Percentiles rank a stretch among this genome's conserved stretches.
Conservation (phyloP, 441 rosid genomes). For the Corymbia citriodora region DNA sequence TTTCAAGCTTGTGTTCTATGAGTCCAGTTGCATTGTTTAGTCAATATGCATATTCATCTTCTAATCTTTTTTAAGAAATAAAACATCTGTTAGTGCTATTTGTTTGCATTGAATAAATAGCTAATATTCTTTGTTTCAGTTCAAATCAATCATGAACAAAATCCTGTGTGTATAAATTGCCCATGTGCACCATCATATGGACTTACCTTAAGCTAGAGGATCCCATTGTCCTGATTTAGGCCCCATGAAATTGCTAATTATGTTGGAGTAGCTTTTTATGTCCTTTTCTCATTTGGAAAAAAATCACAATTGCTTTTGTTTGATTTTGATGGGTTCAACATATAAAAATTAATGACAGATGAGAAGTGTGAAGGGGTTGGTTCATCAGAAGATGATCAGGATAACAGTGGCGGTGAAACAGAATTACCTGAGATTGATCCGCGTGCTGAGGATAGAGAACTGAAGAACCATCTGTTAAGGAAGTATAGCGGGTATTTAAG, state of each 20-base stretch:
- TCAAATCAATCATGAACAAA: not conserved
- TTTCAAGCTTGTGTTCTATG: not conserved
- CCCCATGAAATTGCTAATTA: not conserved
- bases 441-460: slow-evolving; percentile 81
- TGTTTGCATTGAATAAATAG: not conserved
- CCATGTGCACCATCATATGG: not conserved
- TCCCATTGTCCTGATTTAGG: not conserved
- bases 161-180: not conserved
- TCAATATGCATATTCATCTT: not conserved
- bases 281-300: not conserved
- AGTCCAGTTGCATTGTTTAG: not conserved
- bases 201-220: not conserved
- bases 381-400: slow-evolving; percentile 88
- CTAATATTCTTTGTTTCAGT: not conserved
- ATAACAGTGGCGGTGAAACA: slow-evolving; percentile 81
- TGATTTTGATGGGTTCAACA: not conserved
- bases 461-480: slow-evolving; percentile 80
- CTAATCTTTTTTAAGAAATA: not conserved
- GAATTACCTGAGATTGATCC: slow-evolving; percentile 84
- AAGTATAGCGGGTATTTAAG: slow-evolving; percentile 92
- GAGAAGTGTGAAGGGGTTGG: slow-evolving; percentile 76
- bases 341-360: slow-evolving; percentile 33
- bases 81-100: not conserved
- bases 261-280: not conserved
- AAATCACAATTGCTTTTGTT: not conserved